Conservation (phyloP, 2,329 filamentous ascomycete genomes). For the Fusarium circinatum region DNA sequence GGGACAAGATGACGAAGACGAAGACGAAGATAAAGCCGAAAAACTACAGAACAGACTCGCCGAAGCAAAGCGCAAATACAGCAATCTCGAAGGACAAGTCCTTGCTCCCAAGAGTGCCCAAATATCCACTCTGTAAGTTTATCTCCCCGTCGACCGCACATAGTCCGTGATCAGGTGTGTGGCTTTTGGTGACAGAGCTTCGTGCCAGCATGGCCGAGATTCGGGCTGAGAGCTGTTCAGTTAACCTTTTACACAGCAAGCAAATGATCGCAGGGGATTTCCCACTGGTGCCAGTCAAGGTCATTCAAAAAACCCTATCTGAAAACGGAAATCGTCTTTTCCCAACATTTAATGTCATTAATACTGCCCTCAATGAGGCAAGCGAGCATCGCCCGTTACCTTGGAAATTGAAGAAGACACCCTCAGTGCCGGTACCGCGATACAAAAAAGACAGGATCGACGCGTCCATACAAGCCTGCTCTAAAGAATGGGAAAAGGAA, state of each 20-base stretch:
- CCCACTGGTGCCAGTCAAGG: constrained; percentile 23
- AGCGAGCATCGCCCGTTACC: neutral
- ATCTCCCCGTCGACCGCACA: neutral
- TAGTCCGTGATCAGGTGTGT: neutral
- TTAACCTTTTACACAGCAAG: constrained; percentile 26
- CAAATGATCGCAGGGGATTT: constrained; percentile 39
- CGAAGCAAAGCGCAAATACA: constrained; percentile 26
- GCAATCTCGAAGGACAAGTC: neutral
- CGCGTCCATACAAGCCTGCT: neutral
- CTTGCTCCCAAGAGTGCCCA: neutral
- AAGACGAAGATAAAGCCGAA: neutral
- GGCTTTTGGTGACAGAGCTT: neutral
- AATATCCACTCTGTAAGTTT: constrained; percentile 20
- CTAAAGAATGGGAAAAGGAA: neutral
- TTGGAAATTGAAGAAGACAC: constrained; percentile 23
- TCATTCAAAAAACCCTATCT: constrained; percentile 16
- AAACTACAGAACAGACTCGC: constrained; percentile 16
- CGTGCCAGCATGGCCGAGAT: neutral
- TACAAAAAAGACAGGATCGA: constrained; percentile 21
- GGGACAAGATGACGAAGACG: constrained; percentile 33
- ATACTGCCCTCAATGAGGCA: neutral
- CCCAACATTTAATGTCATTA: constrained; percentile 30
- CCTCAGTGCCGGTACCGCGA: neutral
- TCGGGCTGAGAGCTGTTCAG: neutral
- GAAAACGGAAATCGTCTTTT: constrained; percentile 24